Evolutionary conservation across 139 green algal genomes (phyloP).

Genomic region (Coelastrella sp.): DNA sequence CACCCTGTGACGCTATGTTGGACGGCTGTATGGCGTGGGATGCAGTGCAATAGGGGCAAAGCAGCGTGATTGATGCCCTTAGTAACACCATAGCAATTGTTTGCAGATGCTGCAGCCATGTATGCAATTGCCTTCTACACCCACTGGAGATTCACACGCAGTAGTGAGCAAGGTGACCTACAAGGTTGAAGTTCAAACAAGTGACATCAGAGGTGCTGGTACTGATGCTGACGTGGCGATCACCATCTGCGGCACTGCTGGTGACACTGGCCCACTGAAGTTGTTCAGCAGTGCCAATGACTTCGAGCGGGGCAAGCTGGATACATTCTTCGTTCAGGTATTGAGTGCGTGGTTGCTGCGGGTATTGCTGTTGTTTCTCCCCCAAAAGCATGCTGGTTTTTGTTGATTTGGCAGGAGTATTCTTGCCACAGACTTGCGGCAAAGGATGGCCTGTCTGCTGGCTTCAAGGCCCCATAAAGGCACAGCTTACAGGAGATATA

Average conservation of each 20-base stretch:
- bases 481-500: no score
- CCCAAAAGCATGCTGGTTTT: neutral
- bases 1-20: no score
- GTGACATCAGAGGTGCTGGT: constrained; percentile 58
- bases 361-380: neutral
- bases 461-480: no score
- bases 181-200: constrained; percentile 60
- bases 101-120: constrained; percentile 1
- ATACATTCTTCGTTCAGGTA: constrained; percentile 66
- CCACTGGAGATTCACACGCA: neutral
- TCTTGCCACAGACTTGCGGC: no score
- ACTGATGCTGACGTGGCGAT: constrained; percentile 58
- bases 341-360: constrained; percentile 32
- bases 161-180: constrained; percentile 42
- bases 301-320: constrained; percentile 66
- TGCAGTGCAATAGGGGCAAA: no score
- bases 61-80: no score
- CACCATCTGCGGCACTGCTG: constrained; percentile 58
- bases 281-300: constrained; percentile 56
- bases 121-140: neutral
- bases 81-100: neutral
- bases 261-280: constrained; percentile 7
- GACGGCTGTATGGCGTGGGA: no score
- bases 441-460: neutral
- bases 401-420: no score